These are phyloP conservation scores for Arthrobotrys pseudoclavata DNA, from an alignment of 2,329 filamentous ascomycete species.

Conservation along the genomic window DNA sequence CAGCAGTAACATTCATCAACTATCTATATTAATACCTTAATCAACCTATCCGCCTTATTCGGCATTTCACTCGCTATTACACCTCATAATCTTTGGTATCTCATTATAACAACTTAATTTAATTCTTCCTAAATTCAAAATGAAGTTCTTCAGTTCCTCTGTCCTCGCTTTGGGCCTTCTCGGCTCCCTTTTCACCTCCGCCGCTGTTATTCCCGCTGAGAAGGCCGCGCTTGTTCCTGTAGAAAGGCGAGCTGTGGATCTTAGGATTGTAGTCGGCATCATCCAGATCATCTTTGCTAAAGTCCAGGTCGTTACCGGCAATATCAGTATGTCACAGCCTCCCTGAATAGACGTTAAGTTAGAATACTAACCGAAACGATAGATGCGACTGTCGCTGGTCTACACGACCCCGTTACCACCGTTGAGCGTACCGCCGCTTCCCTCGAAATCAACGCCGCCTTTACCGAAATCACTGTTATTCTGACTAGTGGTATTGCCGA, in stretches of 20 bases:
- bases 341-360: not conserved
- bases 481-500: slow-evolving; percentile 1
- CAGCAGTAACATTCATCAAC: slow-evolving; percentile 1
- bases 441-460: slow-evolving; percentile 17
- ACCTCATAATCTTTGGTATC: not conserved
- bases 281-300: slow-evolving; percentile 12
- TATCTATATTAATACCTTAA: not conserved
- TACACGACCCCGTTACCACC: not conserved
- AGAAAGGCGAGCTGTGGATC: slow-evolving; percentile 12
- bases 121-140: slow-evolving; percentile 28
- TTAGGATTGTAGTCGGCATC: slow-evolving; percentile 14
- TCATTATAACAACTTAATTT: slow-evolving; percentile 14
- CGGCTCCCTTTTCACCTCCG: slow-evolving; percentile 34
- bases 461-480: not conserved
- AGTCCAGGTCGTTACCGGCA: slow-evolving; percentile 22
- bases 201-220: slow-evolving; percentile 17
- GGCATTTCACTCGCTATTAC: slow-evolving; percentile 31
- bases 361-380: slow-evolving; percentile 7
- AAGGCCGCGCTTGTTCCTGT: slow-evolving; percentile 13
- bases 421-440: slow-evolving; percentile 19
- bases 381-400: slow-evolving; percentile 34
- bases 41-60: not conserved
- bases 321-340: slow-evolving; percentile 25
- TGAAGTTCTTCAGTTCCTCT: slow-evolving; percentile 58
- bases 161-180: slow-evolving; percentile 43